Evolutionary conservation across 345 rosid species (phyloP).

Genomic region (Brassica napus): DNA sequence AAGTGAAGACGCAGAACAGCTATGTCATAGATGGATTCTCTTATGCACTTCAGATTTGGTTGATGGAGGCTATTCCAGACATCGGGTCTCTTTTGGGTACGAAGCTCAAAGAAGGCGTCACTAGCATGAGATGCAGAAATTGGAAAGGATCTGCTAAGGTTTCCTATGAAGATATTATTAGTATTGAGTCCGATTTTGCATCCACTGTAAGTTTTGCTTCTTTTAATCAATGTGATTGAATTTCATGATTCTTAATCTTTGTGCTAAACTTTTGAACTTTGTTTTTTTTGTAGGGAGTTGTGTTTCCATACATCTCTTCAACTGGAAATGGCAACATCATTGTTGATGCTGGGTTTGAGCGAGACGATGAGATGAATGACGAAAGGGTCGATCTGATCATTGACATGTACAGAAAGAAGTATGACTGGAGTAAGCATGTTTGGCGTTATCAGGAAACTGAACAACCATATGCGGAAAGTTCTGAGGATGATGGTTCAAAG

Average conservation of each 20-base stretch:
- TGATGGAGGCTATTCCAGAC: background rate
- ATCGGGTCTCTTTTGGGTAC: background rate
- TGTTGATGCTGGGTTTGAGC: background rate
- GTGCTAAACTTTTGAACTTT: background rate
- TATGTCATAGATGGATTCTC: too few species aligned
- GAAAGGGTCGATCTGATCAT: background rate
- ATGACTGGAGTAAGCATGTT: background rate
- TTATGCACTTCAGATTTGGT: background rate
- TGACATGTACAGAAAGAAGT: background rate
- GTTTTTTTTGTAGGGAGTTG: background rate
- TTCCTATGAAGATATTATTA: background rate
- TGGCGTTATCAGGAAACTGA: background rate
- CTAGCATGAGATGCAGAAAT: background rate
- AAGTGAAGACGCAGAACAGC: background rate
- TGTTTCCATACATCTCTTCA: background rate
- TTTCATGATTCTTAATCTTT: background rate
- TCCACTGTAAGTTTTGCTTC: background rate
- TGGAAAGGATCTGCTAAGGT: background rate
- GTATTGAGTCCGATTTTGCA: background rate
- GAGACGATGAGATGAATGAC: background rate
- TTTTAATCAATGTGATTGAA: background rate
- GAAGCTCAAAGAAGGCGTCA: background rate
- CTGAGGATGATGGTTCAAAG: background rate
- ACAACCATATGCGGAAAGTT: background rate
- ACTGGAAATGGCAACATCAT: background rate